Base-by-base conservation (phyloP, 371 early-diverging fungal species). In the Capillidium heterosporum region DNA sequence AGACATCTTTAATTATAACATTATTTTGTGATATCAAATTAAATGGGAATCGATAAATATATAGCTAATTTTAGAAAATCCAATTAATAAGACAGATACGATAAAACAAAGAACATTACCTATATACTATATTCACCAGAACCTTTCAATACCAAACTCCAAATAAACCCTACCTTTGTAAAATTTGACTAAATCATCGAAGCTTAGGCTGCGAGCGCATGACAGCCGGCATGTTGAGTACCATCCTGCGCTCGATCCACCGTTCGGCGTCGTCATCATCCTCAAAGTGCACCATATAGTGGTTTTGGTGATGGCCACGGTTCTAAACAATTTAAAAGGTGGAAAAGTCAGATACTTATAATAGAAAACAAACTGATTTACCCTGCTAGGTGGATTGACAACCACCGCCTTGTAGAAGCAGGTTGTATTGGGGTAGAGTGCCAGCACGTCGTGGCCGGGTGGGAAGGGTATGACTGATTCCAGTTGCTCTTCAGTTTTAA, bases 351-450 rank as follows among this genome's bases (percentile, higher is more conserved):
- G 5, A 4, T 4, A 13, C 35, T 0, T 44, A 40, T 32, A 1
- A 35, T 19, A 13, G 15, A n/a, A 19, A 27, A n/a, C 21, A 53
- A 21, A 35, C 7, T 13, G 29, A 23, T 32, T 58, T 72, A 80
- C 80, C 77, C 82, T 81, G 48, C 69, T 73, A 1, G 89, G 87
- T 7, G 85, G 74, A 2, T 67, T 59, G 0, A 81, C 67, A 0
- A 89, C 85, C 3, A 67, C 71, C 0, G 84, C 91, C 58, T 79
- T 75, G 65, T 91, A 91, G 60, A 90, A 91, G 58, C 85, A 87
- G 1, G 87, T 88, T 3, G 86, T 89, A 0, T 75, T 72, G 1
- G 90, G 90, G 64, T 87, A 92, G 27, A 90, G 65, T 2, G 89
- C 89, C 44, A 90, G 65, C 13, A 90, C 87, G 28, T 76, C 75